A percentile compares a stretch with the other conserved stretches of the same genome.
These are phyloP conservation scores for Penicillium bialowiezense DNA, from an alignment of 495 filamentous ascomycete genomes.

Conservation along the genomic window DNA sequence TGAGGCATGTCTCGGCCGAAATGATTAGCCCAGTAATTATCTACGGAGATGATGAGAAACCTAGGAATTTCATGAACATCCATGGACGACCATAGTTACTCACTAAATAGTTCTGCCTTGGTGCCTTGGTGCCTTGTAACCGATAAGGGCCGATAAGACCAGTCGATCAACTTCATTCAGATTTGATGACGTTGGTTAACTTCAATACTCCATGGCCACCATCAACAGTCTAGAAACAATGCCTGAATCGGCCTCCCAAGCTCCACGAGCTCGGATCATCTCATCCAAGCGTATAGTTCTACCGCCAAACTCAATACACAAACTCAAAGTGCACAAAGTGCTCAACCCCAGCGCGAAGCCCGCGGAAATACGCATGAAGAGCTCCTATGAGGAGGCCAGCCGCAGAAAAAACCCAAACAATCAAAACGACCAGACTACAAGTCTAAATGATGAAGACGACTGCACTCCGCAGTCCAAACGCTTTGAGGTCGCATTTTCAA, in stretches of 20 bases:
- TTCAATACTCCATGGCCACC: no score
- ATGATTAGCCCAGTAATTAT: background rate
- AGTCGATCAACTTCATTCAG: background rate
- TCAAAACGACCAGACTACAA: background rate
- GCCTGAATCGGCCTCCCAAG: background rate
- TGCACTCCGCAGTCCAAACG: background rate
- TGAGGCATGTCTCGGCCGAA: background rate
- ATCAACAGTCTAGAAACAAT: background rate
- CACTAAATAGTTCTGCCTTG: background rate
- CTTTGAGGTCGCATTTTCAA: conserved; percentile 16
- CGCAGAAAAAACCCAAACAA: background rate
- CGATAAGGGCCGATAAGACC: background rate
- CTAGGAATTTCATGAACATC: no score
- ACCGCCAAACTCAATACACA: background rate
- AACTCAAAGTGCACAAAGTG: conserved; percentile 7
- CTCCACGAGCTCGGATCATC: conserved; percentile 13
- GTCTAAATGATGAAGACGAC: background rate
- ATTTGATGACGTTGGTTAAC: no score
- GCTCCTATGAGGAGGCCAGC: background rate
- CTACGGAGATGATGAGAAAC: no score
- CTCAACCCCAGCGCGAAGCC: conserved; percentile 23
- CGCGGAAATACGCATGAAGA: conserved; percentile 20
- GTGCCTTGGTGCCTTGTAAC: background rate
- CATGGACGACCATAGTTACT: no score
- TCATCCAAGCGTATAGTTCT: conserved; percentile 16